Evolutionary conservation across 1,284 basidiomycete species (phyloP), one percentile per base, ranked within the genome.

Genomic region (Cystobasidium sp.): DNA sequence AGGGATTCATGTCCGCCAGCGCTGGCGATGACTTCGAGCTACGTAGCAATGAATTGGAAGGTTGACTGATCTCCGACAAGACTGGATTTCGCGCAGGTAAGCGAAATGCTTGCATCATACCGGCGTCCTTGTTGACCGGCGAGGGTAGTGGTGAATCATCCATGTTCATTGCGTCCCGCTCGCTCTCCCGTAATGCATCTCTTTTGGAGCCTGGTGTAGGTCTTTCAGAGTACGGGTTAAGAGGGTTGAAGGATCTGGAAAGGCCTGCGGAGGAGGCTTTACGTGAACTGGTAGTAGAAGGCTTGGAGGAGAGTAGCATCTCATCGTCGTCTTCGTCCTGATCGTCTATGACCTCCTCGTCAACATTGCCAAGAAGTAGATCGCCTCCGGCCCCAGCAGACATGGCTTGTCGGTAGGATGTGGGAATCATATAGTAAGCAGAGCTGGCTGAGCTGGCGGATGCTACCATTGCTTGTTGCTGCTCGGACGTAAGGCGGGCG

Each of bases 391-490:
- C 37, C 2, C 68, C 66, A 46, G 31, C 14, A 31, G 44, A 49
- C 22, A 49, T 58, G 10, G 55, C 56, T 46, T 58, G 58, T 37
- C 69, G 3, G 46, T 71, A 71, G 7, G 69, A 37, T 20, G 58
- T 55, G 4, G 69, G 69, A 20, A 71, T 64, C 41, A 71, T 55
- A 49, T 52, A 71, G 59, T 49, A 53, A 18, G 69, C 69, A 20
- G 59, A 63, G 18, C 44, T 63, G 37, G 69, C 69, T 18, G 69
- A 71, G 47, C 43, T 58, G 9, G 69, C 69, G 31, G 69, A 71
- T 3, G 69, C 69, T 22, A 39, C 59, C 39, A 71, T 62, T 20
- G 69, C 69, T 56, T 71, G 69, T n/a, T 71, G 58, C 61, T 71
- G 69, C 47, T 71, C 69, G 3, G 69, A 71, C 6, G 69, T 71